Evolutionary conservation across 306 rosid species (phyloP), one percentile per base, ranked within the genome.

Genomic region (Cicer arietinum): DNA sequence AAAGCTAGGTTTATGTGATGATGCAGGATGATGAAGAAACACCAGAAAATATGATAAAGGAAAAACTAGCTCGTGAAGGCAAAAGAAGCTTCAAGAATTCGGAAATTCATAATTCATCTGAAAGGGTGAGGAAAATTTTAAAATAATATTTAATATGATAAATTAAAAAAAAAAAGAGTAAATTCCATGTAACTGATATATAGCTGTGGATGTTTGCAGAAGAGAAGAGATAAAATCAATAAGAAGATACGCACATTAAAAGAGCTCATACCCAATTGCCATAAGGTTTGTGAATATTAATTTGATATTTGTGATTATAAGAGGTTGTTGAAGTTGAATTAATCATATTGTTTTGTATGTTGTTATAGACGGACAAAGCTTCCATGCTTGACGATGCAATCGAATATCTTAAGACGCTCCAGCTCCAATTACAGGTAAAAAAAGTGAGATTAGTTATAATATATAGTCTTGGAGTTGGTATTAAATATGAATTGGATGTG

Each of bases 351-450:
- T 2, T 3, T 12, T 60, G 45, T 35, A 12, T 60, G 4, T 35
- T 35, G 3, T 60, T 35, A 58, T 6, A 88, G 92, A 44, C 62
- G 73, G 92, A 85, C 78, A 79, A 84, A 73, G 88, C 79, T 58
- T 88, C 89, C 43, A 79, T 85, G 83, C 89, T 85, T 44, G 89
- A 88, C 2, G 88, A 88, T 72, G 89, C 89, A 46, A 88, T 88
- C 0, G 86, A 88, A 9, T 88, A 88, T 77, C 83, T 84, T 1
- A 88, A 85, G 85, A 75, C 72, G 51, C 85, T 88, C 30, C 81
- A 88, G 77, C 79, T 81, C 81, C 92, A 88, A 18, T 76, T 88
- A 47, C 80, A 81, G 89, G 91, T 88, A 65, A 76, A 72, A 13
- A 25, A 10, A 58, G 9, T 58, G 40, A 30, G 64, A 25, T 58